Evolutionary conservation across 2,329 filamentous ascomycete species (phyloP).

Genomic region (Talaromyces atroroseus): DNA sequence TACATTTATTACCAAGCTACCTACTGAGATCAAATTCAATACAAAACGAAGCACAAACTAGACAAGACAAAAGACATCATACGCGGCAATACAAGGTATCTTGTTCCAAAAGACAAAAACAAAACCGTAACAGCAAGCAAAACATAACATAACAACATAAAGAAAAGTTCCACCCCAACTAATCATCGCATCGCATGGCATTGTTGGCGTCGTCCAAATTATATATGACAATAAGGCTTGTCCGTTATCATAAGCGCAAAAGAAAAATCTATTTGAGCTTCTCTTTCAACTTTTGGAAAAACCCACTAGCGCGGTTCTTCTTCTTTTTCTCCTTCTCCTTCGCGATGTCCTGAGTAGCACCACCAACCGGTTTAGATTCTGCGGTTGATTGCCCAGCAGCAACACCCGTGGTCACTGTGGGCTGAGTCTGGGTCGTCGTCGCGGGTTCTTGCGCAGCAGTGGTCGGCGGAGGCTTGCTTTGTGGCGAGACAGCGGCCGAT

Average conservation of each 20-base stretch:
- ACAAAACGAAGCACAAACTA: background rate
- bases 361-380: conserved; percentile 18
- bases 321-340: conserved; percentile 61
- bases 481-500: conserved; percentile 24
- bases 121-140: background rate
- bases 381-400: conserved; percentile 14
- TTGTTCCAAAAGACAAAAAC: conserved; percentile 9
- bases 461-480: conserved; percentile 16
- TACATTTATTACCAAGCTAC: background rate
- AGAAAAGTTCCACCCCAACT: background rate
- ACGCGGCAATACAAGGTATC: conserved; percentile 1
- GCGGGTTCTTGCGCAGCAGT: background rate
- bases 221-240: background rate
- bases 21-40: background rate
- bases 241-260: background rate
- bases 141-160: background rate
- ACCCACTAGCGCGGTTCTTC: conserved; percentile 59
- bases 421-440: conserved; percentile 6
- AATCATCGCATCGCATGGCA: background rate
- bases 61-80: background rate
- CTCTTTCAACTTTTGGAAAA: conserved; percentile 54
- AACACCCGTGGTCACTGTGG: conserved; percentile 15
- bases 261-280: conserved; percentile 40
- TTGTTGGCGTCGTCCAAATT: too few species aligned
- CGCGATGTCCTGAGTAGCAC: conserved; percentile 19